Evolutionary conservation across 73 alveolate species (phyloP), one percentile per base, ranked within the genome.

Genomic region (Urostyla sp.): DNA sequence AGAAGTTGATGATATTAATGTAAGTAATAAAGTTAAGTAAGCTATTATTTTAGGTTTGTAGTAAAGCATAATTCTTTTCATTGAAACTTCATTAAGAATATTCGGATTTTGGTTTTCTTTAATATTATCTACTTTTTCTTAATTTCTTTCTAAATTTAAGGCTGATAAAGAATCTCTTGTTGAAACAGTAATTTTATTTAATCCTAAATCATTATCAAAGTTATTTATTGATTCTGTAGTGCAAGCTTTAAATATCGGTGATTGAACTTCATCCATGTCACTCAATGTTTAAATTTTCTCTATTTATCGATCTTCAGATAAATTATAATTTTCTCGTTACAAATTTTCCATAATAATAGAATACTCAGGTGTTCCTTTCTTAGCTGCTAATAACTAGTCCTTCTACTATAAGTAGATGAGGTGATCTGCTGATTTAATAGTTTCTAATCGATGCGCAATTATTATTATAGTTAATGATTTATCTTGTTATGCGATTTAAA

Each of bases 361-460:
- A 56, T 56, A 56, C 20, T 56, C 73, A 10, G 54, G 54, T 6
- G 73, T 56, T 16, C 73, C 73, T 23, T 56, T 56, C 6, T 43
- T 27, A 6, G 73, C 73, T 11, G 51, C 20, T 11, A 40, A 11
- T 40, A 40, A 40, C 57, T 40, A 11, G 15, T 15, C 15, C 10
- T 23, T 56, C 11, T 24, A 10, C 53, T 56, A 43, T 56, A 56
- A 56, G 20, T 56, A 56, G 8, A 56, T 43, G 6, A 56, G 24
- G 73, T 56, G 21, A 10, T 91, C 94, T 32, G 98, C 97, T 28
- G 87, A 54, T 87, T 72, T 74, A 18, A 90, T 90, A 26, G 97
- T 90, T 18, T 69, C 27, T 6, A 90, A 78, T 81, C 93, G 83
- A 66, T 90, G 97, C 30, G 97, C 95, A 23, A 90, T 84, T 20